Percentiles rank a stretch among this genome's conserved stretches.
These are phyloP conservation scores for Pterulicium gracile DNA, from an alignment of 1,284 basidiomycete species.

Conservation along the genomic window DNA sequence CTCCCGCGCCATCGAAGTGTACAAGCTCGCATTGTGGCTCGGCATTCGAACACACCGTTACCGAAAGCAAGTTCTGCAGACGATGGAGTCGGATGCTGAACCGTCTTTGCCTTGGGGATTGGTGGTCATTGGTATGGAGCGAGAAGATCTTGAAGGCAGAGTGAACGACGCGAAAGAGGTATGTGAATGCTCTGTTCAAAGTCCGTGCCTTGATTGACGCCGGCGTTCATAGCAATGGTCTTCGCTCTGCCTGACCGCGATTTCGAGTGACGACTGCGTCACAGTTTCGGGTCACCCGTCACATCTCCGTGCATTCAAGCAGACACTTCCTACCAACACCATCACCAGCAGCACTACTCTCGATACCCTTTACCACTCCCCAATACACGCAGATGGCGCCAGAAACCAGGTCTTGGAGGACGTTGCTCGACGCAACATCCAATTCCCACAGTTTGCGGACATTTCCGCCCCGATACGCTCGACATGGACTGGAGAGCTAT, in stretches of 20 bases:
- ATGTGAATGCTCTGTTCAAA: constrained; percentile 6
- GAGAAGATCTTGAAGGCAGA: constrained; percentile 21
- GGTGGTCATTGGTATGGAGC: constrained; percentile 32
- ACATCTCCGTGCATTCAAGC: constrained; percentile 30
- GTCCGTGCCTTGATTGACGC: constrained; percentile 7
- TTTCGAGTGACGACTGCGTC: constrained; percentile 33
- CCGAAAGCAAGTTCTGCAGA: constrained; percentile 18
- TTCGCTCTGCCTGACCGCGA: constrained; percentile 36
- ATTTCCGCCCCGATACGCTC: constrained; percentile 36
- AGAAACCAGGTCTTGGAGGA: constrained; percentile 33
- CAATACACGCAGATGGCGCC: constrained; percentile 21
- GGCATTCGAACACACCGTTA: constrained; percentile 40
- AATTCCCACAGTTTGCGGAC: constrained; percentile 35
- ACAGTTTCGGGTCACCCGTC: constrained; percentile 51
- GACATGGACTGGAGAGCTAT: constrained; percentile 31
- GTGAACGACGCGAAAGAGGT: constrained; percentile 30
- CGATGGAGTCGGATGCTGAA: constrained; percentile 14
- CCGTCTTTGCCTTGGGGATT: constrained; percentile 38
- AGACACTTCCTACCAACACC: constrained; percentile 20
- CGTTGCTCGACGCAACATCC: constrained; percentile 29
- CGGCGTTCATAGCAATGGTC: constrained; percentile 9
- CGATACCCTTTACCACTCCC: constrained; percentile 44
- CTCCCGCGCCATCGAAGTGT: constrained; percentile 34
- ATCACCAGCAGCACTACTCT: constrained; percentile 31
- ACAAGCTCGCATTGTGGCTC: constrained; percentile 47